Evolutionary conservation across 257 asterid species (phyloP).

Genomic region (Haberlea rhodopensis): DNA sequence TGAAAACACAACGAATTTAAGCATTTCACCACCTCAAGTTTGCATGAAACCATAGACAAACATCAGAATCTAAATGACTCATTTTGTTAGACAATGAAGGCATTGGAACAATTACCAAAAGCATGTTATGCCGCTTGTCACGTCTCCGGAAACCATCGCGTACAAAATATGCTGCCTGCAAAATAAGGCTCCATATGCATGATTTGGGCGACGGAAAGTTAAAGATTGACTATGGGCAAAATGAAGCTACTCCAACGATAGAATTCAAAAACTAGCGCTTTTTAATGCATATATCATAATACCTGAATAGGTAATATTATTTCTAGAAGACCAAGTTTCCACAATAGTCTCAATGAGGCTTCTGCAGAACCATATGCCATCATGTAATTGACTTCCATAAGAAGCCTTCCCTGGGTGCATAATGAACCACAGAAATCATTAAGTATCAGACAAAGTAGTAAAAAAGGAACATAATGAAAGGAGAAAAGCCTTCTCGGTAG

Average conservation of each 20-base stretch:
- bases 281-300: background rate
- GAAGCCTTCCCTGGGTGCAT: constrained; percentile 68
- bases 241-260: constrained; percentile 9
- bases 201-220: constrained; percentile 18
- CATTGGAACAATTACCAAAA: constrained; percentile 55
- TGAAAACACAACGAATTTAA: background rate
- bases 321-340: constrained; percentile 83
- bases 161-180: constrained; percentile 87
- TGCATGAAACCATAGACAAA: constrained; percentile 8
- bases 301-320: constrained; percentile 82
- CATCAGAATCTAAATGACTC: constrained; percentile 12
- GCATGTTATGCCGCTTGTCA: constrained; percentile 77
- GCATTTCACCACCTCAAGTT: constrained; percentile 11
- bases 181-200: constrained; percentile 26
- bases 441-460: constrained; percentile 8
- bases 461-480: constrained; percentile 19
- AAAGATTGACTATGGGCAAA: constrained; percentile 15
- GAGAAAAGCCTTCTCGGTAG: constrained; percentile 8
- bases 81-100: constrained; percentile 8
- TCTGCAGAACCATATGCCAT: constrained; percentile 88
- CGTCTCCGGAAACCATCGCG: constrained; percentile 60
- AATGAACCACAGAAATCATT: constrained; percentile 3
- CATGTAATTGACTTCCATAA: constrained; percentile 94
- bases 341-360: constrained; percentile 73
- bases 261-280: background rate